Evolutionary conservation across 1,139 yeast genomes (phyloP), one percentile per base, ranked within the genome.

Genomic region (Yamadazyma conglobata): DNA sequence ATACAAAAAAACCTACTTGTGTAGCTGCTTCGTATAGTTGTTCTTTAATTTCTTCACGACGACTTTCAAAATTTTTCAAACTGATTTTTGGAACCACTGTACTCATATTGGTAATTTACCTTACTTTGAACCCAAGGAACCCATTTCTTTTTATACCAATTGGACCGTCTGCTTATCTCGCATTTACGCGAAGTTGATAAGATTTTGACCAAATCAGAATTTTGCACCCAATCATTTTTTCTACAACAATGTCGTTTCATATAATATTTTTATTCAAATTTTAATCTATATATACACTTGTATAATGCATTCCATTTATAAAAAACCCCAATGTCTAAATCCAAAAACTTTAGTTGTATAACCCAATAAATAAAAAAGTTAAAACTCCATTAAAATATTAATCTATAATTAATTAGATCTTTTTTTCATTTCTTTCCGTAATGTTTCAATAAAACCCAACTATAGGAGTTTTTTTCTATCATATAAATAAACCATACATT

Each of bases 271-370:
- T 11, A 19, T 23, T 11, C 10, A 27, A 21, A 14, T 22, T 18
- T 15, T 7, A 10, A 27, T 22, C 11, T 20, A 38, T 47, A 47
- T 44, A 44, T 47, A 48, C 53, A 48, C 53, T 50, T 50, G 49
- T 41, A 44, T 25, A 33, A 44, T 45, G 52, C 53, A 47, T 50
- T 39, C 48, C 51, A 46, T 28, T 43, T 53, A 45, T 50, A 47
- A 48, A 40, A 39, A 44, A 54, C 25, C 60, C 62, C 66, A 56
- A 60, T 57, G 67, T 60, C 68, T 60, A 60, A 61, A 59, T 58
- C 66, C 58, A 46, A 36, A 43, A 28, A 43, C 43, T 38, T 38
- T 47, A 43, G 44, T 40, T 45, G 43, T 43, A 38, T 37, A 46
- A 44, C 43, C 52, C 52, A 47, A 37, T 44, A 43, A 48, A 43